phyloP scores from a whole-genome alignment of 805 yeast species.

The Tetrapisispora pingtungensis region DNA sequence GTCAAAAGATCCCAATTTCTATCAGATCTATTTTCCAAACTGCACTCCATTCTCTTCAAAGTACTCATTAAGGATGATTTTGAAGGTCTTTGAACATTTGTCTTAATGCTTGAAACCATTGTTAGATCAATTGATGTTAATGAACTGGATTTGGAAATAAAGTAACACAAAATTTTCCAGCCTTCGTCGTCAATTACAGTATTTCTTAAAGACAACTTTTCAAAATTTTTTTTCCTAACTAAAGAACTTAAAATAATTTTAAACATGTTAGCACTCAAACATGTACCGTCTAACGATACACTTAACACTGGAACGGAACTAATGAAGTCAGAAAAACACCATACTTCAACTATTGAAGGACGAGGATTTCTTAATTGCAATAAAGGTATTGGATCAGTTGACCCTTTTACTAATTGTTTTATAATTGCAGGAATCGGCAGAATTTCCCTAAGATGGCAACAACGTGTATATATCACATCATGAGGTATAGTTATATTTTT shows the following conservation, averaged over 20 bases:
- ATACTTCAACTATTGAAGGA: conserved; percentile 81
- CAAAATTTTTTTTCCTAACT: conserved; percentile 51
- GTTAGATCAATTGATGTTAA: conserved; percentile 58
- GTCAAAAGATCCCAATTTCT: conserved; percentile 78
- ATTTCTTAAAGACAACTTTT: conserved; percentile 69
- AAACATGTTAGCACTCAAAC: conserved; percentile 64
- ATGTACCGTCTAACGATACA: conserved; percentile 71
- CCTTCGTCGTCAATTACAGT: conserved; percentile 66
- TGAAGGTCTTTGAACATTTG: conserved; percentile 32
- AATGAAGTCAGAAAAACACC: conserved; percentile 79
- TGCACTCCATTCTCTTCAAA: conserved; percentile 31
- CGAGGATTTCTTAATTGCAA: conserved; percentile 72
- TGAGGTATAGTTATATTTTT: conserved; percentile 32
- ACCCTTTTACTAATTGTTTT: conserved; percentile 64
- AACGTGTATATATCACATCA: conserved; percentile 76
- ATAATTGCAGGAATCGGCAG: conserved; percentile 85
- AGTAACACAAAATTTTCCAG: conserved; percentile 75
- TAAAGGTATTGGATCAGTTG: conserved; percentile 65
- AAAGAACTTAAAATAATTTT: conserved; percentile 58
- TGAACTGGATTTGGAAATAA: conserved; percentile 53
- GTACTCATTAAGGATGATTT: conserved; percentile 24
- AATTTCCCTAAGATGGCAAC: conserved; percentile 87
- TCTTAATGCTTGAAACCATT: conserved; percentile 31
- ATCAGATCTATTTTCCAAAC: conserved; percentile 42
- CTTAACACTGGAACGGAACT: conserved; percentile 76